These are phyloP conservation scores for Dothiorella sarmentorum DNA, from an alignment of 2,329 filamentous ascomycete species.

Conservation along the genomic window DNA sequence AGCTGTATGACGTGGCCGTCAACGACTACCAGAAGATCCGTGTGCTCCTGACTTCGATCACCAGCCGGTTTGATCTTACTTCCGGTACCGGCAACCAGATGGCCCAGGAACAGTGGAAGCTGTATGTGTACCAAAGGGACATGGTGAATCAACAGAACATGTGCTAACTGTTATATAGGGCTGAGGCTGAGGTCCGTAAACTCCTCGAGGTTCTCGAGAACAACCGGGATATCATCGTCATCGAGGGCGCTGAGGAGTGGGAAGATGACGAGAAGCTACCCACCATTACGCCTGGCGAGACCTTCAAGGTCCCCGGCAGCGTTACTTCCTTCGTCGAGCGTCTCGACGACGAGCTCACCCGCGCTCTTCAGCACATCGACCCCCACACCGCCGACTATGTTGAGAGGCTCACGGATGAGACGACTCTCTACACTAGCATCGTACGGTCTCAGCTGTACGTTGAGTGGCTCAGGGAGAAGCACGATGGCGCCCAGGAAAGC, in stretches of 20 bases:
- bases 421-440: constrained; percentile 85
- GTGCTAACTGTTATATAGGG: constrained; percentile 38
- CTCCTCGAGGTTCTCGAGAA: constrained; percentile 76
- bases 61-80: constrained; percentile 89
- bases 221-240: constrained; percentile 76
- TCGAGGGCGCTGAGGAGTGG: constrained; percentile 95
- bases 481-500: constrained; percentile 77
- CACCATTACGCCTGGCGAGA: constrained; percentile 65
- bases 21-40: constrained; percentile 93
- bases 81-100: constrained; percentile 77
- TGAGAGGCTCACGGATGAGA: constrained; percentile 88
- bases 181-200: constrained; percentile 77
- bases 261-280: constrained; percentile 97
- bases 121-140: constrained; percentile 41
- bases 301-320: constrained; percentile 90
- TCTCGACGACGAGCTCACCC: constrained; percentile 93
- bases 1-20: constrained; percentile 80
- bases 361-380: constrained; percentile 96
- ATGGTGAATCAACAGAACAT: not conserved
- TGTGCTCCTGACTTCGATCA: constrained; percentile 85
- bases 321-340: constrained; percentile 92
- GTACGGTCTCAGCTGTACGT: constrained; percentile 86
- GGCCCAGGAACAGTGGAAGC: constrained; percentile 95
- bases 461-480: constrained; percentile 71
- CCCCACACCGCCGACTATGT: constrained; percentile 99